phyloP scores from a whole-genome alignment of 192 early-diverging fungal species.

The Coemansia sp. region DNA sequence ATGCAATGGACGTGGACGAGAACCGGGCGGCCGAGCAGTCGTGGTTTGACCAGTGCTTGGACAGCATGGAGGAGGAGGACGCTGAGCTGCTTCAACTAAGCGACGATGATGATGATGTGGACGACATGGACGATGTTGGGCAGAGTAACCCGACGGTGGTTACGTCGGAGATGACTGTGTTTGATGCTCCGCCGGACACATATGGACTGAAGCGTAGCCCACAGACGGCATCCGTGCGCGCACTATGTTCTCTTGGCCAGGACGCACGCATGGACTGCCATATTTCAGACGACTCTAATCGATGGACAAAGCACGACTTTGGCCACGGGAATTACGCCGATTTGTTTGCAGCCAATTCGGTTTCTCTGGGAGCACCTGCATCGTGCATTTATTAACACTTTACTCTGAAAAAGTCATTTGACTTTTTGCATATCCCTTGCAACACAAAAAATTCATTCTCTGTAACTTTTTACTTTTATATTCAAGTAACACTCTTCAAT shows the following conservation, averaged over 20 bases:
- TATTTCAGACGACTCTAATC: neutral
- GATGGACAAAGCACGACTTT: neutral
- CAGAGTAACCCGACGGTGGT: slow-evolving; percentile 8
- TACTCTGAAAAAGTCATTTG: neutral
- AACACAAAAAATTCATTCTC: neutral
- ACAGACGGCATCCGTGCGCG: slow-evolving; percentile 15
- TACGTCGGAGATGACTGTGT: neutral
- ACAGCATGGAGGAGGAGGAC: slow-evolving; percentile 36
- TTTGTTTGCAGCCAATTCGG: slow-evolving; percentile 5
- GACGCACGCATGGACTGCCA: neutral
- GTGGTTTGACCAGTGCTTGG: slow-evolving; percentile 51
- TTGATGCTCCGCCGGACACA: neutral
- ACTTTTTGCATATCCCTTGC: neutral
- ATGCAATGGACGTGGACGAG: slow-evolving; percentile 24
- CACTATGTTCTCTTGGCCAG: slow-evolving; percentile 9
- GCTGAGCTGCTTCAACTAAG: slow-evolving; percentile 2
- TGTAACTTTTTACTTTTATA: neutral
- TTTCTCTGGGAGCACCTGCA: neutral
- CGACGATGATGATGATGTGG: slow-evolving; percentile 14
- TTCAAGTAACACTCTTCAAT: neutral
- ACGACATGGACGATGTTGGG: neutral
- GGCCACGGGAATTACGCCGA: slow-evolving; percentile 14
- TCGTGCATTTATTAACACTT: slow-evolving; percentile 20
- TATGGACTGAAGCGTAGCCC: slow-evolving; percentile 26
- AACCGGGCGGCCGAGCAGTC: slow-evolving; percentile 41